Base-by-base conservation (phyloP, 2,329 filamentous ascomycete species). In the Thelonectria discophora region DNA sequence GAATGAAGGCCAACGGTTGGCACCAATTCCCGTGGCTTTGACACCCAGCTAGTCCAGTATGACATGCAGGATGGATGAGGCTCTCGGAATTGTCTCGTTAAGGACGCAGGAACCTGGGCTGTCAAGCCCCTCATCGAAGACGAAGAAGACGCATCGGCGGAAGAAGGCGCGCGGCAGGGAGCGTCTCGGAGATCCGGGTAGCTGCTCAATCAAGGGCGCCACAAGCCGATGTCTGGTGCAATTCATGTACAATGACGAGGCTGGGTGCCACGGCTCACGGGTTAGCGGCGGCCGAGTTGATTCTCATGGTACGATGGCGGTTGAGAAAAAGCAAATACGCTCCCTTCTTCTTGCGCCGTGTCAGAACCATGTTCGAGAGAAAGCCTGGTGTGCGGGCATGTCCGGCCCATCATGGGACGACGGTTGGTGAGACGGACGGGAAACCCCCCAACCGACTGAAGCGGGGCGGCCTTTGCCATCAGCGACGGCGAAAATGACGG, bases 301-400 rank as follows among this genome's bases (percentile, higher is more conserved):
- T 62, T 49, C 30, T 45, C 37, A 69, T 70, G 63, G 60, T 69
- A 69, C 66, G 66, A 71, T 59, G 49, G 24, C 60, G 50, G 56
- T 60, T 50, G 59, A 67, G 69, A 60, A 71, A 71, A 62, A 52
- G 18, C 18, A 56, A 56, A 34, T 37, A 43, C 32, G 10, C 39
- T 62, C 39, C 45, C 21, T 13, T 55, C 24, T 55, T 58, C 58
- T 42, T 20, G 53, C 49, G 55, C 51, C 34, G 32, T 62, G 56
- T 55, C 40, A 62, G 37, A 40, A 47, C 55, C 51, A 57, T 37
- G 48, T 55, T 49, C 24, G 50, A 60, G 24, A 55, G 21, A 37
- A 55, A 58, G 43, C 48, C 43, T 54, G 27, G 20, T 21, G 45
- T 30, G 45, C 66, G 56, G 67, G 58, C 55, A 70, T 61, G 54